phyloP scores from a whole-genome alignment of 805 yeast genomes.

The Nakazawaea ishiwadae region DNA sequence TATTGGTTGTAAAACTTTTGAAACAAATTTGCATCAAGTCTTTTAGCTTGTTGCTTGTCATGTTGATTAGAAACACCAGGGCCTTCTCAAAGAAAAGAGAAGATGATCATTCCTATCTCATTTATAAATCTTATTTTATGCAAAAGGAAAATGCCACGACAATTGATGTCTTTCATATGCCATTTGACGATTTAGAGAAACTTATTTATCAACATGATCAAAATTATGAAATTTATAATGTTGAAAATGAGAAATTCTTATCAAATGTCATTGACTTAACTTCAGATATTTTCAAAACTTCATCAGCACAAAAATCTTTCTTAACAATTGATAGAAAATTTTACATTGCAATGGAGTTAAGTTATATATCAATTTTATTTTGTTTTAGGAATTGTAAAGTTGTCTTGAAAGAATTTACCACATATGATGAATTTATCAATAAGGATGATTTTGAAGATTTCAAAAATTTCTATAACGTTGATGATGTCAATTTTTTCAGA shows the following conservation, averaged over 20 bases:
- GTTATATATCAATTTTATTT: conserved; percentile 1
- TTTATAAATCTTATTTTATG: conserved; percentile 2
- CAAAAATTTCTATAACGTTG: conserved; percentile 8
- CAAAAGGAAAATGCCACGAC: neutral
- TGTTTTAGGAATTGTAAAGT: conserved; percentile 4
- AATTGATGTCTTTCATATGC: conserved; percentile 6
- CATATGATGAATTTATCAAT: neutral
- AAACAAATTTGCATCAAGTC: conserved; percentile 9
- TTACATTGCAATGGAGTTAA: conserved; percentile 7
- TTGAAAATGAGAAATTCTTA: conserved; percentile 2
- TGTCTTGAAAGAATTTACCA: neutral
- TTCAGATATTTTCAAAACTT: conserved; percentile 3
- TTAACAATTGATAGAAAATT: conserved; percentile 11
- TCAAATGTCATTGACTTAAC: neutral
- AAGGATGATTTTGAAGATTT: conserved; percentile 6
- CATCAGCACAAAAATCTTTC: conserved; percentile 5
- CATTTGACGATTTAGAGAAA: conserved; percentile 8
- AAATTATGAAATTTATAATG: conserved; percentile 4
- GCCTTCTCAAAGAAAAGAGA: neutral
- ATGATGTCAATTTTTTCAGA: conserved; percentile 7
- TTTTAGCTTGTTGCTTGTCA: conserved; percentile 1
- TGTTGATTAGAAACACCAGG: conserved; percentile 4
- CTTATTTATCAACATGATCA: conserved; percentile 1
- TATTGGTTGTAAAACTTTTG: neutral
- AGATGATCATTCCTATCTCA: neutral